These are phyloP conservation scores for Danielia oregonensis DNA, from an alignment of 805 yeast species.

Conservation along the genomic window DNA sequence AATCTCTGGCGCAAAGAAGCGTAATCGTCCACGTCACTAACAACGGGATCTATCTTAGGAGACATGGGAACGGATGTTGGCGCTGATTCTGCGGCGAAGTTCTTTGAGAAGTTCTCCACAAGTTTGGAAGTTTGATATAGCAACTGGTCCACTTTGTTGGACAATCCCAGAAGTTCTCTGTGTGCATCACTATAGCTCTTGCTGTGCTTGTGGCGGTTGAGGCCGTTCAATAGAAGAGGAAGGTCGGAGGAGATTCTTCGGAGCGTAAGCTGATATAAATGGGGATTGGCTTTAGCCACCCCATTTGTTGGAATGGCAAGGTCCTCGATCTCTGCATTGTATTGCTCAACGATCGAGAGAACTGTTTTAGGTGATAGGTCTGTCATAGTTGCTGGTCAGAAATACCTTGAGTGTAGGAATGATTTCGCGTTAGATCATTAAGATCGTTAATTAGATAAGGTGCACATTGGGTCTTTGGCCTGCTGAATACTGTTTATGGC, in stretches of 20 bases:
- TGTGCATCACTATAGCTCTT: slow-evolving; percentile 3
- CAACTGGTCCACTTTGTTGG: slow-evolving; percentile 9
- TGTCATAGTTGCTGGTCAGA: neutral
- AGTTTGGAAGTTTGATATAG: slow-evolving; percentile 1
- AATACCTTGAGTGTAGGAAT: neutral
- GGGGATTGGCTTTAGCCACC: slow-evolving; percentile 6
- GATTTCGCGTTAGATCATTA: no score
- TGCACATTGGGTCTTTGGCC: no score
- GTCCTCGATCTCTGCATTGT: slow-evolving; percentile 7
- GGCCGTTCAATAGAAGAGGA: slow-evolving; percentile 13
- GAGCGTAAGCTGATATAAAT: slow-evolving; percentile 9
- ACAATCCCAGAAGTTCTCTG: slow-evolving; percentile 5
- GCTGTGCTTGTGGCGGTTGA: slow-evolving; percentile 8
- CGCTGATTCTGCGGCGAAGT: neutral
- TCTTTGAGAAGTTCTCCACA: neutral
- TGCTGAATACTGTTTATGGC: no score
- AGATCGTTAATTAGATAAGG: no score
- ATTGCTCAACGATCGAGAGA: slow-evolving; percentile 5
- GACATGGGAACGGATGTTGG: neutral
- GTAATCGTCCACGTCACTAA: slow-evolving; percentile 7
- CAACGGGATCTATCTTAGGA: neutral
- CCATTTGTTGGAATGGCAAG: neutral
- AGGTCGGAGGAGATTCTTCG: slow-evolving; percentile 12
- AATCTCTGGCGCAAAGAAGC: slow-evolving; percentile 14
- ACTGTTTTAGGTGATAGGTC: neutral